Base-by-base conservation (phyloP, 2,329 filamentous ascomycete genomes). In the Aspergillus sp. region DNA sequence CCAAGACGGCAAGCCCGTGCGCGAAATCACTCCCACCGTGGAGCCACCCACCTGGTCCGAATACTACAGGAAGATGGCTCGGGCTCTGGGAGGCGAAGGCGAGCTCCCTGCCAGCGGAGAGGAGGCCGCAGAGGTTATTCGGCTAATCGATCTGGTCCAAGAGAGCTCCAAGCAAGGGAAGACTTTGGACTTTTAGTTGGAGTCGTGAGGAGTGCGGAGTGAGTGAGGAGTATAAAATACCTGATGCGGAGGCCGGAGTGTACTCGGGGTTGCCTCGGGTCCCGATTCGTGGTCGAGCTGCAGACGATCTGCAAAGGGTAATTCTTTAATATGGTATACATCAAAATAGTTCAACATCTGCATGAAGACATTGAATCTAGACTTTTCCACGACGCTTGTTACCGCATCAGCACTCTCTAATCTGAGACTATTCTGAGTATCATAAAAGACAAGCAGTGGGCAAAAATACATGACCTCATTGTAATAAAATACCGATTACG, bases 11-110 rank as follows among this genome's bases (percentile, higher is more conserved):
- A 78, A 78, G 58, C 74, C 84, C 3, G 77, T 75, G 54, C 81
- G 81, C 54, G 76, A 80, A 52, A 71, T 77, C 1, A 79, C 80
- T 42, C 83, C 84, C 2, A 88, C 86, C 3, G 77, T 88, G 3
- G 77, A 86, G 68, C 86, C 88, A 1, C 72, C 73, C n/a, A 92
- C 89, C 3, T 95, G 91, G 72, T 78, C 79, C 20, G 82, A 83
- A 65, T 88, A 90, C 61, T 93, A 93, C 73, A 73, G 75, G 27
- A 73, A 75, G 53, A 75, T 86, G 57, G 82, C 78, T 3, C 76
- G 78, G 44, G 82, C 84, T 39, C 68, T 86, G 49, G 70, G 70
- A n/a, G 82, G 81, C n/a, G 74, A 81, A 64, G 79, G 75, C 1
- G 75, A 79, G 7, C 75, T 85, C 24, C 83, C 83, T 3, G 84